phyloP scores from a whole-genome alignment of 768 basidiomycete genomes.

The Boletus patriciae region DNA sequence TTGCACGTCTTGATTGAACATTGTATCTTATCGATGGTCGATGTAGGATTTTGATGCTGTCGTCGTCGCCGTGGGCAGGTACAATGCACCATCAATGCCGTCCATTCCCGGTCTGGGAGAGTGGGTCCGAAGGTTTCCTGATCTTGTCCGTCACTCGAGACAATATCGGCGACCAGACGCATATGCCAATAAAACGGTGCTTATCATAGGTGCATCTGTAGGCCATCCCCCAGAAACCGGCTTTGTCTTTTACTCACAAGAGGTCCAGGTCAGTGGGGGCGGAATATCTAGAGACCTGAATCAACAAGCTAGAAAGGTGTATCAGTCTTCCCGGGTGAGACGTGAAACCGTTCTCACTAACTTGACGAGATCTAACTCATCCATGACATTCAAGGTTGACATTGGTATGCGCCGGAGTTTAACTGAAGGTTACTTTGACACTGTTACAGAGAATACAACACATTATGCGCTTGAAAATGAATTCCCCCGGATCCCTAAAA shows the following conservation, averaged over 20 bases:
- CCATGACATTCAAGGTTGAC: not conserved
- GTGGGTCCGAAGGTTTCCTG: constrained; percentile 32
- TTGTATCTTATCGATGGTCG: not conserved
- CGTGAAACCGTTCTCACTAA: not conserved
- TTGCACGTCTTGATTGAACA: too few species aligned
- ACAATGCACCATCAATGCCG: constrained; percentile 15
- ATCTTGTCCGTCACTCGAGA: constrained; percentile 39
- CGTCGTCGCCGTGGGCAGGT: constrained; percentile 11
- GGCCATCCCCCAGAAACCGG: not conserved
- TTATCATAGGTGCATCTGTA: constrained; percentile 39
- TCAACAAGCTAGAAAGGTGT: constrained; percentile 3
- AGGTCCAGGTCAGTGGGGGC: not conserved
- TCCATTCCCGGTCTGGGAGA: constrained; percentile 13
- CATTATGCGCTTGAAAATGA: not conserved
- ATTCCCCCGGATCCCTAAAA: constrained; percentile 6
- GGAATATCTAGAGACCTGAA: constrained; percentile 18
- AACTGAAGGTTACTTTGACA: not conserved
- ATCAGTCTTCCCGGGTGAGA: constrained; percentile 17
- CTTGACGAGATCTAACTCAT: not conserved
- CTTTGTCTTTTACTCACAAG: not conserved
- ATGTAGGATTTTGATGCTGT: constrained; percentile 19
- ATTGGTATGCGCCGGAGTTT: not conserved
- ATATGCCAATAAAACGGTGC: constrained; percentile 38
- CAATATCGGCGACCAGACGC: constrained; percentile 43
- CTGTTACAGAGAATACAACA: not conserved